phyloP scores from a whole-genome alignment of 2,329 filamentous ascomycete genomes.

The Penicillium sp. region DNA sequence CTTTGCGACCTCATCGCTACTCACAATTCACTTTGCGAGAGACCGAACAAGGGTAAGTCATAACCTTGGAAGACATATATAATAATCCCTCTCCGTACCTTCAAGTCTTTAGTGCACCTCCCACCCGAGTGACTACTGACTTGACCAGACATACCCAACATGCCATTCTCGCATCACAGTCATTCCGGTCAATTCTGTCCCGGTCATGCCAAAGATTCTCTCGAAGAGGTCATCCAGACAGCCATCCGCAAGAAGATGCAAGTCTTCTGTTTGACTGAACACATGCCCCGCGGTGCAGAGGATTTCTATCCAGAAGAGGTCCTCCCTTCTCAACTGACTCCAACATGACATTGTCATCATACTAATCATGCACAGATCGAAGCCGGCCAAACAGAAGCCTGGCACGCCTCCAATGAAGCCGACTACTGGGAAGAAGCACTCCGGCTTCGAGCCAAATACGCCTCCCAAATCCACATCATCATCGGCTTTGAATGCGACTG shows the following conservation, averaged over 20 bases:
- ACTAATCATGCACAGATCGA: conserved; percentile 27
- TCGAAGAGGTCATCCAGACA: conserved; percentile 75
- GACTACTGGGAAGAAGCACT: conserved; percentile 70
- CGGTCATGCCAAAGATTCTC: conserved; percentile 73
- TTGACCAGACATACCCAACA: conserved; percentile 34
- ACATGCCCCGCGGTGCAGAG: conserved; percentile 74
- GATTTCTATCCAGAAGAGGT: conserved; percentile 95
- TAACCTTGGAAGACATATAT: too few relatives aligned
- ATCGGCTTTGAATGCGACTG: conserved; percentile 93
- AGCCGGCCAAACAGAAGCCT: conserved; percentile 28
- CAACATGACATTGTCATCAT: too few relatives aligned
- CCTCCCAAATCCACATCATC: conserved; percentile 65
- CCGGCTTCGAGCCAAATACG: conserved; percentile 65
- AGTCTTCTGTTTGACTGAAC: conserved; percentile 83
- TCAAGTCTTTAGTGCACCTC: too few relatives aligned
- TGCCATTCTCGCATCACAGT: conserved; percentile 97
- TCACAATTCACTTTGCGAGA: too few relatives aligned
- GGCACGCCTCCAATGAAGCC: conserved; percentile 45
- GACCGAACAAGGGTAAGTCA: too few relatives aligned
- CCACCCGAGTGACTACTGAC: too few relatives aligned
- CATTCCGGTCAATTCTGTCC: conserved; percentile 97
- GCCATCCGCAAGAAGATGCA: conserved; percentile 74
- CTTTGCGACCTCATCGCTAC: too few relatives aligned
- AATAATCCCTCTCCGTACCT: too few relatives aligned
- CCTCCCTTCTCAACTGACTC: too few relatives aligned